phyloP scores from a whole-genome alignment of 169 alveolate genomes.

The Eimeria acervulina region DNA sequence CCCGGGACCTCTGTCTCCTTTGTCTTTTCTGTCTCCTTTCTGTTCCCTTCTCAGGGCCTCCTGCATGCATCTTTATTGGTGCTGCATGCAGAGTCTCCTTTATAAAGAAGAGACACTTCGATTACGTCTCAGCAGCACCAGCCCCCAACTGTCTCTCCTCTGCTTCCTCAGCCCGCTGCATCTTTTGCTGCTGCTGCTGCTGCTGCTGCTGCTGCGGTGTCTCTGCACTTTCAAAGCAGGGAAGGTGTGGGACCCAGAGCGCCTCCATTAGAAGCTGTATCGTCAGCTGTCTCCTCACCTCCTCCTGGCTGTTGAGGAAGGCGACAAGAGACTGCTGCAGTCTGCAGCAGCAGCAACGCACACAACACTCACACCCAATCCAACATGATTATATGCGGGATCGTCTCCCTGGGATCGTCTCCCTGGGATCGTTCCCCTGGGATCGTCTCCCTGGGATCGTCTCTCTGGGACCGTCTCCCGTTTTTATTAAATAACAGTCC shows the following conservation, averaged over 20 bases:
- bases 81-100: background rate
- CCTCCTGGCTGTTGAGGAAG: too few relatives aligned
- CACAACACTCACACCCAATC: too few relatives aligned
- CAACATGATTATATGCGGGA: too few relatives aligned
- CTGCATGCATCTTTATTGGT: background rate
- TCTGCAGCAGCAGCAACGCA: too few relatives aligned
- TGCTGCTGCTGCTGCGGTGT: too few relatives aligned
- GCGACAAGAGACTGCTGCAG: too few relatives aligned
- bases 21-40: background rate
- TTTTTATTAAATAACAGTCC: too few relatives aligned
- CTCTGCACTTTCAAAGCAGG: background rate
- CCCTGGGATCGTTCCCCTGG: too few relatives aligned
- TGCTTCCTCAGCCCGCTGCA: constrained; percentile 12
- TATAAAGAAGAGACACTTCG: background rate
- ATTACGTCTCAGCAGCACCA: background rate
- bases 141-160: background rate
- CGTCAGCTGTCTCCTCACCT: constrained; percentile 2
- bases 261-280: too few relatives aligned
- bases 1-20: background rate
- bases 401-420: too few relatives aligned
- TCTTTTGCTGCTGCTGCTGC: constrained; percentile 1
- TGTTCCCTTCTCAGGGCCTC: background rate
- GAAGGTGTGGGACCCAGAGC: background rate
- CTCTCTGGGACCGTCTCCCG: too few relatives aligned
- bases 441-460: too few relatives aligned